phyloP scores from a whole-genome alignment of 2,329 filamentous ascomycete species.

The Periglandula ipomoeae region DNA sequence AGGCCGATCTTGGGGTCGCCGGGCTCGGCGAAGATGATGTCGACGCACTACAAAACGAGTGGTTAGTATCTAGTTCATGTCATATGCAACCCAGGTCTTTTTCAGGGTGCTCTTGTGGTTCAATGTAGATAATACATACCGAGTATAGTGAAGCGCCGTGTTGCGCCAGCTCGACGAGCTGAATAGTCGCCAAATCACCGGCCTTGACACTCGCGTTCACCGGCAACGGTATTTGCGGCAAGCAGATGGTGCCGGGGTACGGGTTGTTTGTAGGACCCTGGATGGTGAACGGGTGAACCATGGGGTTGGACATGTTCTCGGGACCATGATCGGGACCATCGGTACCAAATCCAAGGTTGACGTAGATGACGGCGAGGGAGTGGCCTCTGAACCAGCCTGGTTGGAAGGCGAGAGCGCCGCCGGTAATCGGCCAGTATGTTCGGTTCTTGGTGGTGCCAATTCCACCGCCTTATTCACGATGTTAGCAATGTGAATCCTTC shows the following conservation, averaged over 20 bases:
- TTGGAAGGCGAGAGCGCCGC: constrained; percentile 82
- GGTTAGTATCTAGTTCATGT: neutral
- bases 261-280: constrained; percentile 70
- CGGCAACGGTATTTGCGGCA: constrained; percentile 83
- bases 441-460: constrained; percentile 69
- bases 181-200: constrained; percentile 87
- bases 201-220: constrained; percentile 58
- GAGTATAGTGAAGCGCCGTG: constrained; percentile 80
- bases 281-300: constrained; percentile 75
- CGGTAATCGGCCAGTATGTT: constrained; percentile 81
- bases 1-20: constrained; percentile 55
- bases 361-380: constrained; percentile 68
- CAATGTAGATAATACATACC: constrained; percentile 52
- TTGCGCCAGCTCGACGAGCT: constrained; percentile 72
- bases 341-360: constrained; percentile 83
- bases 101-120: too few relatives aligned
- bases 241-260: constrained; percentile 82
- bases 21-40: constrained; percentile 83
- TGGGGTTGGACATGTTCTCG: constrained; percentile 76
- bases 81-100: neutral
- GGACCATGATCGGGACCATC: constrained; percentile 56
- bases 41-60: constrained; percentile 60
- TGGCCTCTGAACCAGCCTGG: constrained; percentile 96
- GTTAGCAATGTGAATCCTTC: neutral
- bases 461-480: constrained; percentile 60